A percentile compares a stretch with the other conserved stretches of the same genome.
phyloP scores from a whole-genome alignment of 2,329 filamentous ascomycete species.

The Pseudogymnoascus sp. region DNA sequence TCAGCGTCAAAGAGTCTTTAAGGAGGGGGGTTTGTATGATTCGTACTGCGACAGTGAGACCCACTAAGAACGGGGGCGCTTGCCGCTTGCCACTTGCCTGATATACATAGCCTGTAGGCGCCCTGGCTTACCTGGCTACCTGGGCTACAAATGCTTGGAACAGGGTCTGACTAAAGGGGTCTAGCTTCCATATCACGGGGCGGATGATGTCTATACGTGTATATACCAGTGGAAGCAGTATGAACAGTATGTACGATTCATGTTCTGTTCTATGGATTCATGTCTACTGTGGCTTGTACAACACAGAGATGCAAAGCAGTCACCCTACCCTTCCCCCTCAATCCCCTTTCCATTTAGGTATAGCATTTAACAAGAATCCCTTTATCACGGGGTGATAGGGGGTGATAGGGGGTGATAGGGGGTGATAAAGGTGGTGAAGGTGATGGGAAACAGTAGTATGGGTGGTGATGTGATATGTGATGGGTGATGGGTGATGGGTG shows the following conservation, averaged over 20 bases:
- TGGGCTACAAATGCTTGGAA: background rate
- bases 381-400: background rate
- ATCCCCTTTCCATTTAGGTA: background rate
- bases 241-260: no score
- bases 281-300: background rate
- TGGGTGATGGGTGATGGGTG: background rate
- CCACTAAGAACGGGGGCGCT: slow-evolving; percentile 8
- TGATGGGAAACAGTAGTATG: background rate
- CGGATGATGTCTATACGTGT: background rate
- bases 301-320: background rate
- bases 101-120: background rate
- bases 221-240: no score
- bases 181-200: background rate
- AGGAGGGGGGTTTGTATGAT: background rate
- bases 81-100: background rate
- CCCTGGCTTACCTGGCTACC: background rate
- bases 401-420: no score
- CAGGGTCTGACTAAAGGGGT: background rate
- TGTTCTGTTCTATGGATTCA: no score
- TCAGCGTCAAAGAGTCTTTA: background rate
- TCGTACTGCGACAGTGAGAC: background rate
- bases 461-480: background rate
- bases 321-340: background rate
- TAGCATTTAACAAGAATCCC: background rate
- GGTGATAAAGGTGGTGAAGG: background rate